Conservation (phyloP, 2,329 filamentous ascomycete genomes). For the Stagonosporopsis chrysanthemi region DNA sequence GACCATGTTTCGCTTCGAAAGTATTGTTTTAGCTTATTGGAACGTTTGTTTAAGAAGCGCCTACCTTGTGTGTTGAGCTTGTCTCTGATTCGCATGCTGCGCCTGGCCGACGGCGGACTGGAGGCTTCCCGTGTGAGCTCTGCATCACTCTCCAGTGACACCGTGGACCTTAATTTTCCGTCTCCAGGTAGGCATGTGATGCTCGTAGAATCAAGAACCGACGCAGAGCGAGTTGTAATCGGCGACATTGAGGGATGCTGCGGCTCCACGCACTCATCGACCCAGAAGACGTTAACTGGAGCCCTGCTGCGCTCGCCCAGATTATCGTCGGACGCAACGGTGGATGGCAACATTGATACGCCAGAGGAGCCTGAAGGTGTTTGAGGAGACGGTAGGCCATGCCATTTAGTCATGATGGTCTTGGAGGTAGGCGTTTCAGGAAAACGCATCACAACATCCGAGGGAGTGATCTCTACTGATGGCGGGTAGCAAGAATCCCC, state of each 20-base stretch:
- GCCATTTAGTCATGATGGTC: neutral
- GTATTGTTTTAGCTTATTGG: neutral
- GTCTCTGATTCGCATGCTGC: neutral
- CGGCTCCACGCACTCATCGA: neutral
- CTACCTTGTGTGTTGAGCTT: neutral
- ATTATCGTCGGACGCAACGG: neutral
- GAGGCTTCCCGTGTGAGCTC: neutral
- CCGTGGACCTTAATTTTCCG: too few relatives aligned
- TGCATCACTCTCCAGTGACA: neutral
- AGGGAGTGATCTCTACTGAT: neutral
- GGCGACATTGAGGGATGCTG: neutral
- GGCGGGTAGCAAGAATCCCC: neutral
- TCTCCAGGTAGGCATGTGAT: neutral
- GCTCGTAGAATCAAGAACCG: neutral
- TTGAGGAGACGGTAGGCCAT: constrained; percentile 20
- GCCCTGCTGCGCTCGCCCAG: too few relatives aligned
- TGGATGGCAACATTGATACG: neutral
- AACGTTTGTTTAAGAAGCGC: neutral
- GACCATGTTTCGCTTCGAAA: neutral
- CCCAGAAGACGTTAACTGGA: neutral
- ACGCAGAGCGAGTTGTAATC: neutral
- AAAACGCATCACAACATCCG: neutral
- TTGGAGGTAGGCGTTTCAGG: neutral
- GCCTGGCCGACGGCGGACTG: neutral
- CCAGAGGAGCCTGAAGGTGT: neutral